Percentiles rank a stretch among this genome's conserved stretches.
Conservation (phyloP, 176 grass and related monocot species). For the Sorghum bicolor region Sorghum_bicolor_NCBIv3 NC_012879.2:55160501-55161000, state of each 20-base stretch:
- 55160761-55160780: no score
- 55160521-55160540: background rate
- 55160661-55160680: background rate
- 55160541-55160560: background rate
- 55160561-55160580: background rate
- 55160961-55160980: no score
- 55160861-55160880: no score
- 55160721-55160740: background rate
- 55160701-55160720: background rate
- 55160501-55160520: background rate
- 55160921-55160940: no score
- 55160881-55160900: no score
- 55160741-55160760: background rate
- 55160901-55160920: no score
- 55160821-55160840: no score
- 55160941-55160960: no score
- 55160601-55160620: background rate
- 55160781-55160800: no score
- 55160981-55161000: no score
- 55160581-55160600: background rate
- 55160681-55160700: background rate
- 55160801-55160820: no score
- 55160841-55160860: no score
- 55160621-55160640: background rate
- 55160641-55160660: background rate